Conservation (phyloP, 2,329 filamentous ascomycete species). For the Albifimbria verrucaria region DNA sequence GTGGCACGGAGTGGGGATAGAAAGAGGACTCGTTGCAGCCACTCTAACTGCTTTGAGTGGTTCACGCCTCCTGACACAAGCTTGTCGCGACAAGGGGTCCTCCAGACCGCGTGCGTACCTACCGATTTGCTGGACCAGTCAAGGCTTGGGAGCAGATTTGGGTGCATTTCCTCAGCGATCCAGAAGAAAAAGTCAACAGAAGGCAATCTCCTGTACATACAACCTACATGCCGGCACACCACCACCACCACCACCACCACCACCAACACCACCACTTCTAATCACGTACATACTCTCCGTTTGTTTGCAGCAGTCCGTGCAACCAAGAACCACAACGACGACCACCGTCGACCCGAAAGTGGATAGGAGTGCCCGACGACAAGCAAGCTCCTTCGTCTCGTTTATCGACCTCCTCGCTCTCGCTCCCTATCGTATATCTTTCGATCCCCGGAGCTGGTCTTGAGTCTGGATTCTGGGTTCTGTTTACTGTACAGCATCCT, state of each 20-base stretch:
- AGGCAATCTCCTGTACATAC: background rate
- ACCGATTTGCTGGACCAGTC: background rate
- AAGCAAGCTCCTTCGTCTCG: background rate
- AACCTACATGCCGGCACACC: background rate
- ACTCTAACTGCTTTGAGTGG: background rate
- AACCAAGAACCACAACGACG: background rate
- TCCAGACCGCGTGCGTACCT: background rate
- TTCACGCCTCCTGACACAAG: background rate
- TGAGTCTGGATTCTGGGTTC: too few species aligned
- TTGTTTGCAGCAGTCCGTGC: background rate
- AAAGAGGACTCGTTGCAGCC: too few species aligned
- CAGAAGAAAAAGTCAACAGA: background rate
- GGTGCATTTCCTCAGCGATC: background rate
- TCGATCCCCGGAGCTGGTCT: background rate
- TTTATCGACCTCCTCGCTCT: constrained; percentile 2
- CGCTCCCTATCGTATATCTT: background rate
- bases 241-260: too few species aligned
- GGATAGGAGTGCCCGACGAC: too few species aligned
- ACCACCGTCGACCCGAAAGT: too few species aligned
- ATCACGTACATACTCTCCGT: background rate
- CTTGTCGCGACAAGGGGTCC: background rate
- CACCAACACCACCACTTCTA: background rate
- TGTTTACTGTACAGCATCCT: too few species aligned
- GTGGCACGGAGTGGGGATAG: too few species aligned
- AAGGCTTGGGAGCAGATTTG: background rate